Evolutionary conservation across 2,329 filamentous ascomycete species (phyloP).

Genomic region (Catunica adiposa): DNA sequence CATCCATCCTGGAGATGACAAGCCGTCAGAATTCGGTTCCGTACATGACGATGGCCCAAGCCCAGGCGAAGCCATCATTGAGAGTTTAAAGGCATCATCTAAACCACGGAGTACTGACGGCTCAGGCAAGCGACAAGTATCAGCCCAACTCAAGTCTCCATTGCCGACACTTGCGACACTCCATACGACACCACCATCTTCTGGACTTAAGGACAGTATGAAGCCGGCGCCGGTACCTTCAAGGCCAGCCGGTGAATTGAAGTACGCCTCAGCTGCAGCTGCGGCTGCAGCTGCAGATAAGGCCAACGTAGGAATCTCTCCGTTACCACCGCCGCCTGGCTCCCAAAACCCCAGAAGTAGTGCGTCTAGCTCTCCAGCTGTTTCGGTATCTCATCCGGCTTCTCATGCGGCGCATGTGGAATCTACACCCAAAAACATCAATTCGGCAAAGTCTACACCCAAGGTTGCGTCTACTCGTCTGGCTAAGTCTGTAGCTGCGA

Average conservation of each 20-base stretch:
- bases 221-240: constrained; percentile 82
- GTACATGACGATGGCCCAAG: constrained; percentile 61
- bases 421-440: constrained; percentile 26
- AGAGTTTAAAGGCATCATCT: constrained; percentile 24
- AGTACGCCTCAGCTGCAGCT: constrained; percentile 91
- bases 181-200: constrained; percentile 50
- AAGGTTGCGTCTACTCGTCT: constrained; percentile 10
- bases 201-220: constrained; percentile 54
- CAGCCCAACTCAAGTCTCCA: constrained; percentile 82
- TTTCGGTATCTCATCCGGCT: constrained; percentile 29
- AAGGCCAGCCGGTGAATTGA: constrained; percentile 74
- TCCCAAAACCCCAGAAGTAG: constrained; percentile 31
- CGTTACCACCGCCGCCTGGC: constrained; percentile 77
- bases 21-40: constrained; percentile 84
- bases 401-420: constrained; percentile 24
- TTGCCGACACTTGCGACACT: constrained; percentile 83
- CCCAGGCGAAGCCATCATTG: constrained; percentile 16
- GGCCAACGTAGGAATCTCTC: constrained; percentile 83
- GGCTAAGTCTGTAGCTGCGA: constrained; percentile 23
- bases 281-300: constrained; percentile 77
- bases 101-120: constrained; percentile 33
- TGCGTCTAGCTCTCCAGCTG: constrained; percentile 37
- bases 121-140: constrained; percentile 50
- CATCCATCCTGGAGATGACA: constrained; percentile 64
- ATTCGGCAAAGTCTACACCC: constrained; percentile 22